Conservation (phyloP, 2,329 filamentous ascomycete species). For the Colletotrichum sp. region DNA sequence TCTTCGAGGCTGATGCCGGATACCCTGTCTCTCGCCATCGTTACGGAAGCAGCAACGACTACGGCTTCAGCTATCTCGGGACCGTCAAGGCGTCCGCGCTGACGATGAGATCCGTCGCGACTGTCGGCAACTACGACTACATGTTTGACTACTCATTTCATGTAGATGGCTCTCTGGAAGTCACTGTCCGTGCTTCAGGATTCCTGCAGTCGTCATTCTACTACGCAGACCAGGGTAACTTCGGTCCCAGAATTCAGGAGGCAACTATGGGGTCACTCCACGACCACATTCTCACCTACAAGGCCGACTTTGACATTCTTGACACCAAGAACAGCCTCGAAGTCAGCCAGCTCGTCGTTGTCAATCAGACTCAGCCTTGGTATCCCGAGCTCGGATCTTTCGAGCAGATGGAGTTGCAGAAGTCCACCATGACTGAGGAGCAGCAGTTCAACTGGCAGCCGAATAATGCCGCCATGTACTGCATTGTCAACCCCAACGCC, state of each 20-base stretch:
- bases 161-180: constrained; percentile 41
- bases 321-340: constrained; percentile 38
- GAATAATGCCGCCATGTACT: constrained; percentile 49
- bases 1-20: constrained; percentile 42
- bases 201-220: constrained; percentile 40
- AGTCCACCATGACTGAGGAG: constrained; percentile 27
- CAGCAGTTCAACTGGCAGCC: constrained; percentile 39
- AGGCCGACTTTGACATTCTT: constrained; percentile 44
- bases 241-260: constrained; percentile 37
- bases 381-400: constrained; percentile 38
- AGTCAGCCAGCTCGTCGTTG: constrained; percentile 34
- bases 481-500: constrained; percentile 48
- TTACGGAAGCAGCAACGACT: constrained; percentile 25
- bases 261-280: constrained; percentile 39
- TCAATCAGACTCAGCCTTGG: constrained; percentile 38
- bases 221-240: constrained; percentile 35
- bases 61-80: constrained; percentile 33
- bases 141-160: constrained; percentile 41
- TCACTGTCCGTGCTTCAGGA: constrained; percentile 42
- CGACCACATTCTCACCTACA: constrained; percentile 44
- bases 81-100: constrained; percentile 35
- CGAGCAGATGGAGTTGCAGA: constrained; percentile 35
- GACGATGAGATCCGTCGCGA: constrained; percentile 25
- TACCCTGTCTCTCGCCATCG: constrained; percentile 41
- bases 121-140: constrained; percentile 49